These are phyloP conservation scores for Emergomyces pasteurianus DNA, from an alignment of 2,329 filamentous ascomycete species.

Conservation along the genomic window DNA sequence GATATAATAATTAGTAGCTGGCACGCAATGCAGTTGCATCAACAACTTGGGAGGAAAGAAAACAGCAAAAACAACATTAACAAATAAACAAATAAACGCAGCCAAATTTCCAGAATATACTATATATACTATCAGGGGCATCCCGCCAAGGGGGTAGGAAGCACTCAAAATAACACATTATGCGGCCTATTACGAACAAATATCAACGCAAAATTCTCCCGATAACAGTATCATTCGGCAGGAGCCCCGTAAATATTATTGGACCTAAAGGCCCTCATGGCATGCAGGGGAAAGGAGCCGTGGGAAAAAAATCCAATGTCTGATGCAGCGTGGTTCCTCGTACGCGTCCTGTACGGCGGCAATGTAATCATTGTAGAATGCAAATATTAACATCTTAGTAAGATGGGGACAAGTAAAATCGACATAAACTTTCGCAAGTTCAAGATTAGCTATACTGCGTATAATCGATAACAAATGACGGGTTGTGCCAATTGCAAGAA, in stretches of 20 bases:
- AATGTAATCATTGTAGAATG: too few relatives aligned
- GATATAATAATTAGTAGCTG: neutral
- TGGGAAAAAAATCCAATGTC: neutral
- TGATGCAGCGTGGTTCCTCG: too few relatives aligned
- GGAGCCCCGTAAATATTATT: neutral
- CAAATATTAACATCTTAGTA: too few relatives aligned
- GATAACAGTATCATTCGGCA: neutral
- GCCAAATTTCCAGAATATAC: neutral
- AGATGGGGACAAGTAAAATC: too few relatives aligned
- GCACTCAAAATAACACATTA: neutral
- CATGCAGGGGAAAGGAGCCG: neutral
- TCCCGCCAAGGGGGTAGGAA: neutral
- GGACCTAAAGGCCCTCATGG: neutral
- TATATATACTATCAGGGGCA: too few relatives aligned
- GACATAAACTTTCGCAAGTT: too few relatives aligned
- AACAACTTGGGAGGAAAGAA: neutral
- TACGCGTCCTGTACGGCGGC: too few relatives aligned
- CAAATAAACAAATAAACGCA: neutral
- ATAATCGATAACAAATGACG: too few relatives aligned
- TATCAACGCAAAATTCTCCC: neutral
- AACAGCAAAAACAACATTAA: neutral
- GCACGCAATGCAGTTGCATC: neutral
- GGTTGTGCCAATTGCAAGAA: too few relatives aligned
- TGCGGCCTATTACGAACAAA: neutral
- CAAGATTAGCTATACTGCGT: too few relatives aligned